These are phyloP conservation scores for Penstemon eatonii DNA, from an alignment of 257 asterid genomes.

Conservation along the genomic window DNA sequence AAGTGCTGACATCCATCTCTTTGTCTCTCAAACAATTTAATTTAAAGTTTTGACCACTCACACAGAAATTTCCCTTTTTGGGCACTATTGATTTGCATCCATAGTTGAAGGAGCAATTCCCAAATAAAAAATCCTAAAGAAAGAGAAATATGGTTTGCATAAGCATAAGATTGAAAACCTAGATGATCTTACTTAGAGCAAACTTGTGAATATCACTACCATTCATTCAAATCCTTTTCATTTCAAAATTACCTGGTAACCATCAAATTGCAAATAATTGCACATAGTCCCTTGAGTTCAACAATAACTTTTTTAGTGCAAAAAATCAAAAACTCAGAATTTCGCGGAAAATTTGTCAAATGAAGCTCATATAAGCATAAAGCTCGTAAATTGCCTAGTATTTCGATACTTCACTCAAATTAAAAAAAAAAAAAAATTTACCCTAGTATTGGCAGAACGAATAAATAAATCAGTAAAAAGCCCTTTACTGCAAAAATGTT, in stretches of 20 bases:
- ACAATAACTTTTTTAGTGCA: background rate
- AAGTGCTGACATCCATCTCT: slow-evolving; percentile 57
- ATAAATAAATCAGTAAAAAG: background rate
- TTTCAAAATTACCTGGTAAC: background rate
- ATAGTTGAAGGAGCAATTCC: slow-evolving; percentile 35
- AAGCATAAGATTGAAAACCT: background rate
- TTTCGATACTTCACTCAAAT: background rate
- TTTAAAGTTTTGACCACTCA: slow-evolving; percentile 38
- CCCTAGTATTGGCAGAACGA: background rate
- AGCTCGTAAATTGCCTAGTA: background rate
- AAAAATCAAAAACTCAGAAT: background rate
- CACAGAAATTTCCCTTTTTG: slow-evolving; percentile 30
- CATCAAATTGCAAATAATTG: background rate
- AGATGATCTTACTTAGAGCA: background rate
- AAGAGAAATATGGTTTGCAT: slow-evolving; percentile 23
- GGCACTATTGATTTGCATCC: slow-evolving; percentile 34
- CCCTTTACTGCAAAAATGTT: background rate
- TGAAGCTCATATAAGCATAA: slow-evolving; percentile 4
- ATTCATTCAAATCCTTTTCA: background rate
- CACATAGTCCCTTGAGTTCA: background rate
- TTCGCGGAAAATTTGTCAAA: background rate
- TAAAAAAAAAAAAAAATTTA: background rate
- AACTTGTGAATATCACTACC: background rate
- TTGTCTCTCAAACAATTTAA: slow-evolving; percentile 50
- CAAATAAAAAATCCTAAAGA: slow-evolving; percentile 45